phyloP scores from a whole-genome alignment of 2,329 filamentous ascomycete genomes.

The Xylariaceae sp. region DNA sequence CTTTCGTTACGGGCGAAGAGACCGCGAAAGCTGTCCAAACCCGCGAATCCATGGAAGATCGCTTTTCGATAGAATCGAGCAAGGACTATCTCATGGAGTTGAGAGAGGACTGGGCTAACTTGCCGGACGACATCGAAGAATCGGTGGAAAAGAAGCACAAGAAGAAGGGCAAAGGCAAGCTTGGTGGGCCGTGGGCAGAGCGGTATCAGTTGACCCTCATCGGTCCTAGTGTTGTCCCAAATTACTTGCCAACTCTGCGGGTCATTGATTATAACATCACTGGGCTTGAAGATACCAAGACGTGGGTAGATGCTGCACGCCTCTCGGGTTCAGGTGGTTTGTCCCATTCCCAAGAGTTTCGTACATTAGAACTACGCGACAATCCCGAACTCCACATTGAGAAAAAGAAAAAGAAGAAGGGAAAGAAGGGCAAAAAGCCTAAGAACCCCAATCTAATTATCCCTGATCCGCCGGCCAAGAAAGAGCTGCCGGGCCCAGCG shows the following conservation, averaged over 20 bases:
- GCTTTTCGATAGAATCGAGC: constrained; percentile 68
- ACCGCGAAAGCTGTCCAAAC: constrained; percentile 24
- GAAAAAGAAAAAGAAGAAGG: constrained; percentile 49
- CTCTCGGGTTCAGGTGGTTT: not conserved
- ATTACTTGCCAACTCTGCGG: constrained; percentile 87
- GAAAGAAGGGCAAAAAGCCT: constrained; percentile 51
- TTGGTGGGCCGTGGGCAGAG: constrained; percentile 82
- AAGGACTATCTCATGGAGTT: constrained; percentile 79
- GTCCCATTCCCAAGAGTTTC: constrained; percentile 8
- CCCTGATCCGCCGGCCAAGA: constrained; percentile 73
- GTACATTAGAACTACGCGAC: constrained; percentile 29
- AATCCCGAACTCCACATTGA: constrained; percentile 31
- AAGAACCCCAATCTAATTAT: constrained; percentile 64
- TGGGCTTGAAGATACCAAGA: constrained; percentile 63
- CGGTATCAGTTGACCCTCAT: constrained; percentile 82
- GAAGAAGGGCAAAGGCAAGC: constrained; percentile 61
- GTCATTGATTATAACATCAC: constrained; percentile 93
- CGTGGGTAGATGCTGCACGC: constrained; percentile 44
- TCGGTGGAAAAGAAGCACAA: constrained; percentile 52
- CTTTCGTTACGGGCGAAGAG: constrained; percentile 41
- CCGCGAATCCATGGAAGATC: constrained; percentile 49
- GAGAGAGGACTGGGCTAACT: constrained; percentile 72
- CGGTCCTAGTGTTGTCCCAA: constrained; percentile 86
- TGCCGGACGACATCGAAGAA: constrained; percentile 57
- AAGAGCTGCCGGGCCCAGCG: constrained; percentile 78